Evolutionary conservation across 352 stramenopile genomes (phyloP).

Genomic region (Phytophthora palmivora): DNA sequence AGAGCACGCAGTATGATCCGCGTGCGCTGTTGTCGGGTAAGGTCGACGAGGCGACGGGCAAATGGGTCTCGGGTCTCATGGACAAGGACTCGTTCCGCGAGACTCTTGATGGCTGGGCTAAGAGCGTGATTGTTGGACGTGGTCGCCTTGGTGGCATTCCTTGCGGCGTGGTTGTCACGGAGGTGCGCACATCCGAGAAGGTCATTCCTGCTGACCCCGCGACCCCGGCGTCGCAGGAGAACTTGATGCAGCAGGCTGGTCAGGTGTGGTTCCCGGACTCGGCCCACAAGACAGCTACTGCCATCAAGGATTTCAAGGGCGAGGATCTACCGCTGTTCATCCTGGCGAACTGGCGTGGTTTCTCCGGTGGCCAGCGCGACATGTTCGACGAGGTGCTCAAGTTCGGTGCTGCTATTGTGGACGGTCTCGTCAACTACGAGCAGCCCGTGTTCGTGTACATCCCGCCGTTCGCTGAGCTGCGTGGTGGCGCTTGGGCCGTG

Average conservation of each 20-base stretch:
- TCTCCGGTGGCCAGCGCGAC: constrained; percentile 99
- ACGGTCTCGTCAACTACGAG: constrained; percentile 98
- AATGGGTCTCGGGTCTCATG: constrained; percentile 95
- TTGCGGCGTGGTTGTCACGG: constrained; percentile 98
- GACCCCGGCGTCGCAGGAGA: constrained; percentile 96
- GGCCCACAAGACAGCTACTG: constrained; percentile 99
- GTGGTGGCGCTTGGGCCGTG: constrained; percentile 99
- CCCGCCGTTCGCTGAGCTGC: constrained; percentile 98
- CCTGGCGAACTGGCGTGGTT: constrained; percentile 99
- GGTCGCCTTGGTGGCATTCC: constrained; percentile 98
- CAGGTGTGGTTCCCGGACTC: constrained; percentile 99
- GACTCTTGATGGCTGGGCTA: constrained; percentile 98
- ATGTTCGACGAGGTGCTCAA: constrained; percentile 99
- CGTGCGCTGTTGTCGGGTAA: constrained; percentile 92
- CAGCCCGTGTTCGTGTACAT: constrained; percentile 99
- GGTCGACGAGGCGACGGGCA: constrained; percentile 74
- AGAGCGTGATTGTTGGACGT: constrained; percentile 98
- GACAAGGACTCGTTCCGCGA: constrained; percentile 99
- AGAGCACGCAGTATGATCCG: constrained; percentile 96
- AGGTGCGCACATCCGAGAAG: constrained; percentile 98
- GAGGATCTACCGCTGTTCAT: constrained; percentile 99
- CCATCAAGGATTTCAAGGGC: constrained; percentile 99
- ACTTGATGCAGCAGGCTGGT: constrained; percentile 97
- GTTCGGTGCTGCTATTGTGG: constrained; percentile 99
- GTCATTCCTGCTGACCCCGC: constrained; percentile 98